Evolutionary conservation across 352 stramenopile genomes (phyloP).

Genomic region (Pythium vanterpoolii): DNA sequence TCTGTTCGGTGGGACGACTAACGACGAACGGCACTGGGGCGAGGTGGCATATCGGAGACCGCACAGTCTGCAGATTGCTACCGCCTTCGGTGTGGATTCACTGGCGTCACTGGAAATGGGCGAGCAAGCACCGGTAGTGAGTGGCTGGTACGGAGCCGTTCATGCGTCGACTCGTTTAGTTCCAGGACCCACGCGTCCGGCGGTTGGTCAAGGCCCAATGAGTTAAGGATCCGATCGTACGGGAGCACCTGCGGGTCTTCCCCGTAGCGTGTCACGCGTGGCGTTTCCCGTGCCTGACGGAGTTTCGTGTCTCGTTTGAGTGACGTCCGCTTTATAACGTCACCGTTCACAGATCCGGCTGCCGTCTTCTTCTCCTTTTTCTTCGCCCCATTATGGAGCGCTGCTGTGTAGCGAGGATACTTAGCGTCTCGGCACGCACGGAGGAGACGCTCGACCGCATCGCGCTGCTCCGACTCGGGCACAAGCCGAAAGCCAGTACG

Average conservation of each 20-base stretch:
- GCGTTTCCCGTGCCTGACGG: no score
- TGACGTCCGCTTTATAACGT: not conserved
- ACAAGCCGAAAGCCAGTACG: constrained; percentile 11
- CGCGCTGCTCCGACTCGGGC: constrained; percentile 6
- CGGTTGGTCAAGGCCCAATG: not conserved
- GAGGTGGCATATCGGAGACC: no score
- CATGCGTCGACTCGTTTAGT: not conserved
- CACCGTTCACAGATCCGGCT: not conserved
- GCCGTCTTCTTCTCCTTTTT: not conserved
- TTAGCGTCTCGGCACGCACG: constrained; percentile 1
- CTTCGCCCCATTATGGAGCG: constrained; percentile 6
- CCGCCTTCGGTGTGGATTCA: not conserved
- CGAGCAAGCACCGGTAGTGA: constrained; percentile 2
- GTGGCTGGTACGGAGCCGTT: not conserved
- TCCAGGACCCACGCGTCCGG: not conserved
- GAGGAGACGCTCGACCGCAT: not conserved
- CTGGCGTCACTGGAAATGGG: no score
- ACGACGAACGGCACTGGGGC: no score
- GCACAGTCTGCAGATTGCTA: not conserved
- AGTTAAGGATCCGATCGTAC: not conserved
- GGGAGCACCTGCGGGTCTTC: not conserved
- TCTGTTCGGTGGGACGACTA: not conserved
- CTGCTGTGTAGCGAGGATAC: constrained; percentile 4
- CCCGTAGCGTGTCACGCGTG: not conserved
- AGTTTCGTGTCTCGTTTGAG: constrained; percentile 17